Evolutionary conservation across 306 rosid genomes (phyloP).

Genomic region (Betula pendula): DNA sequence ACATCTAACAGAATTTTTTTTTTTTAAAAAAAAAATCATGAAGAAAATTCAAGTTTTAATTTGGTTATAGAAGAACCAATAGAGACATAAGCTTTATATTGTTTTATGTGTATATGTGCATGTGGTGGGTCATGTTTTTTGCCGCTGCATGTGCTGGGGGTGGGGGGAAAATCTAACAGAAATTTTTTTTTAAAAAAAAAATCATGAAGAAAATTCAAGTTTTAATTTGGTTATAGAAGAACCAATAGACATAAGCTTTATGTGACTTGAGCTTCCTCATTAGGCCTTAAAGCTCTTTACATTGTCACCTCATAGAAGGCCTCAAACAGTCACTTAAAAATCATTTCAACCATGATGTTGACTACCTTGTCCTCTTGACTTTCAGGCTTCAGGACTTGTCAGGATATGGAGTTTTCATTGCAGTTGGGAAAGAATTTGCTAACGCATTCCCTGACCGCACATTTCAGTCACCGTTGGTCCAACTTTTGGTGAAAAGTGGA

Average conservation of each 20-base stretch:
- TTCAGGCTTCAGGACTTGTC: constrained; percentile 91
- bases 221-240: not conserved
- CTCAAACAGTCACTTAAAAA: not conserved
- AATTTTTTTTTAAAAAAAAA: too few species aligned
- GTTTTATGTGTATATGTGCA: too few species aligned
- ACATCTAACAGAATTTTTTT: too few species aligned
- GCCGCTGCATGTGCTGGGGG: too few species aligned
- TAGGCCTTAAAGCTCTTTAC: not conserved
- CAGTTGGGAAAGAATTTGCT: constrained; percentile 60
- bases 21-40: not conserved
- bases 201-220: not conserved
- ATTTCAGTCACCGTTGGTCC: constrained; percentile 59
- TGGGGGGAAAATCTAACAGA: not conserved
- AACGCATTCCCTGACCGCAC: constrained; percentile 65
- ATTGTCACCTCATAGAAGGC: not conserved
- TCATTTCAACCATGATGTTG: constrained; percentile 11
- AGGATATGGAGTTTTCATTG: constrained; percentile 80
- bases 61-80: not conserved
- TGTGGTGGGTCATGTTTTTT: not conserved
- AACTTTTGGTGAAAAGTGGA: constrained; percentile 72
- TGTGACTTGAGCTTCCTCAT: constrained; percentile 1
- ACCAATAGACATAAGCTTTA: not conserved
- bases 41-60: not conserved
- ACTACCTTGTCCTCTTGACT: constrained; percentile 21
- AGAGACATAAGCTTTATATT: constrained; percentile 18